These are phyloP conservation scores for Coemansia furcata DNA, from an alignment of 192 early-diverging fungal species.

Conservation along the genomic window DNA sequence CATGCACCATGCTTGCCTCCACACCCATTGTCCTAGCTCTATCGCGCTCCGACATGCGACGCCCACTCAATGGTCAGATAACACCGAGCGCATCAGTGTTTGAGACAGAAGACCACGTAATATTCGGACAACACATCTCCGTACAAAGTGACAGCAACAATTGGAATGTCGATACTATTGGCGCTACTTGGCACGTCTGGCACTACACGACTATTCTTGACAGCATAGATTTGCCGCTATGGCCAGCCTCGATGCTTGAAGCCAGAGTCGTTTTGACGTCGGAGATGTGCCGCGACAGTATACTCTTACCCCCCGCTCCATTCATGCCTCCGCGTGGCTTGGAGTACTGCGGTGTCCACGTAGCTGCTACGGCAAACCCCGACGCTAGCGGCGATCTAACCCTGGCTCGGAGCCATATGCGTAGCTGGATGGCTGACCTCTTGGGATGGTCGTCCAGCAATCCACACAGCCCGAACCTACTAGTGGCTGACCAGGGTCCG, in stretches of 20 bases:
- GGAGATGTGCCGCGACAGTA: slow-evolving; percentile 32
- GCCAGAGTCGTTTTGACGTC: slow-evolving; percentile 38
- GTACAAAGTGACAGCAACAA: not conserved
- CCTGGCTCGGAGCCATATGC: slow-evolving; percentile 27
- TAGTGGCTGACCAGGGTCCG: not conserved
- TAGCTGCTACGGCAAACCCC: slow-evolving; percentile 23
- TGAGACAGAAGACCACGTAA: slow-evolving; percentile 33
- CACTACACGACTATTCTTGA: slow-evolving; percentile 29
- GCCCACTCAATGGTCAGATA: slow-evolving; percentile 5
- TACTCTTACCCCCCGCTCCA: slow-evolving; percentile 21
- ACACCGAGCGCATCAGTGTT: not conserved
- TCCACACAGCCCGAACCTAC: not conserved
- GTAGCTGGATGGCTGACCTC: slow-evolving; percentile 35
- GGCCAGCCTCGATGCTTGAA: slow-evolving; percentile 34
- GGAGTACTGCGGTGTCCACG: slow-evolving; percentile 42
- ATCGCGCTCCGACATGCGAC: slow-evolving; percentile 35
- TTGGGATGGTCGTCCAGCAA: slow-evolving; percentile 20
- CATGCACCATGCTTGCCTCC: not conserved
- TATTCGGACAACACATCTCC: slow-evolving; percentile 34
- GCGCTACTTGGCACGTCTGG: slow-evolving; percentile 47
- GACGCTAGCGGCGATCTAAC: not conserved
- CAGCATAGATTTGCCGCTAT: slow-evolving; percentile 33
- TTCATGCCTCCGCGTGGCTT: slow-evolving; percentile 35
- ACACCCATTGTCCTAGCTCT: slow-evolving; percentile 13
- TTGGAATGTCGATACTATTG: slow-evolving; percentile 28